These are phyloP conservation scores for Hyaloscypha bicolor DNA, from an alignment of 495 filamentous ascomycete genomes.

Conservation along the genomic window DNA sequence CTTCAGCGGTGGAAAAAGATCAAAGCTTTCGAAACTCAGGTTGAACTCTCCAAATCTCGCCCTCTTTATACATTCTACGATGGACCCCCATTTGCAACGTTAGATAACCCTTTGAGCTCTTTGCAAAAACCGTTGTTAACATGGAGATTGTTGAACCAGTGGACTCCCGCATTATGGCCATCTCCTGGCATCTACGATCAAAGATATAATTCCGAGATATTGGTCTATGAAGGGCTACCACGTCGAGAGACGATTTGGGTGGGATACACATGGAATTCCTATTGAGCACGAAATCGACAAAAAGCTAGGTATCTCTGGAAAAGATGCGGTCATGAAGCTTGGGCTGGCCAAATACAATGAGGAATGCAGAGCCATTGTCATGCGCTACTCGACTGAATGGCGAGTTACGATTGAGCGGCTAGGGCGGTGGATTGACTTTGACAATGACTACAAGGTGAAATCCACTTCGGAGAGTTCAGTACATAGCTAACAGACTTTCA, in stretches of 20 bases:
- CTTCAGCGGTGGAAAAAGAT: slow-evolving; percentile 86
- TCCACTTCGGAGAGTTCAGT: not conserved
- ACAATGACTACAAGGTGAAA: slow-evolving; percentile 93
- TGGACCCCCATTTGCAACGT: slow-evolving; percentile 54
- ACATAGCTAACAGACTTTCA: slow-evolving; percentile 36
- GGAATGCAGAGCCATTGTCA: slow-evolving; percentile 92
- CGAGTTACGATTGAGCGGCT: slow-evolving; percentile 84
- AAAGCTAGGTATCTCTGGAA: slow-evolving; percentile 87
- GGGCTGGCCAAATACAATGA: slow-evolving; percentile 91
- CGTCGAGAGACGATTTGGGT: slow-evolving; percentile 71
- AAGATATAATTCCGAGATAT: slow-evolving; percentile 94
- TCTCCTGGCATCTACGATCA: slow-evolving; percentile 93
- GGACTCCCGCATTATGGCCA: slow-evolving; percentile 95
- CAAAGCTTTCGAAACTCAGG: slow-evolving; percentile 78
- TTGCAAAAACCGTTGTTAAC: not conserved
- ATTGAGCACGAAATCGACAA: slow-evolving; percentile 99
- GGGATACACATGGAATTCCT: slow-evolving; percentile 95
- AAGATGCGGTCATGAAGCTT: slow-evolving; percentile 82
- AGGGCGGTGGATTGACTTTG: slow-evolving; percentile 98
- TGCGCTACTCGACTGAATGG: slow-evolving; percentile 92
- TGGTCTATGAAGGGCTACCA: slow-evolving; percentile 97
- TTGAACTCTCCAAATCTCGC: slow-evolving; percentile 61
- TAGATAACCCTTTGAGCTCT: slow-evolving; percentile 50
- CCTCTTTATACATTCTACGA: slow-evolving; percentile 84
- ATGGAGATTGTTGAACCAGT: slow-evolving; percentile 33